Evolutionary conservation across 2,329 filamentous ascomycete species (phyloP).

Genomic region (Dryadomyces sulphureus): DNA sequence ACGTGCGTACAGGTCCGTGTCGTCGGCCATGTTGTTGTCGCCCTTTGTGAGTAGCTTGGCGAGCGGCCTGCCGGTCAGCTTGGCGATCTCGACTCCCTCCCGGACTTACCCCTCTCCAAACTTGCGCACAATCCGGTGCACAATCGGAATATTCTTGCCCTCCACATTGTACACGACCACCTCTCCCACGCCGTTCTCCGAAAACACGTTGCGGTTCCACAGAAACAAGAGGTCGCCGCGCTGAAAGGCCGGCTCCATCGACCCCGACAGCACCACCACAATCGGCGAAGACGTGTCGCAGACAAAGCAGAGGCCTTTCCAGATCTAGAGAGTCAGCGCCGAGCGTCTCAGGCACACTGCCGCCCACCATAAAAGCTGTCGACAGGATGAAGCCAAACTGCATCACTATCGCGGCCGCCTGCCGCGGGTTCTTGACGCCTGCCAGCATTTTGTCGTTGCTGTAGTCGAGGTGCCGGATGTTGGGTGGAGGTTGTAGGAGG

Average conservation of each 20-base stretch:
- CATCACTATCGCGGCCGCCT: slow-evolving; percentile 66
- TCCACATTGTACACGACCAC: slow-evolving; percentile 63
- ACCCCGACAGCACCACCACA: slow-evolving; percentile 71
- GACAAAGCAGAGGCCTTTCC: slow-evolving; percentile 74
- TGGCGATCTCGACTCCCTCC: background rate
- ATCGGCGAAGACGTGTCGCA: slow-evolving; percentile 65
- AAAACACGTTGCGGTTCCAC: slow-evolving; percentile 55
- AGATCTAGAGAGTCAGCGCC: slow-evolving; percentile 35
- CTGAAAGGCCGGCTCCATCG: slow-evolving; percentile 73
- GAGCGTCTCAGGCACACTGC: too few species aligned
- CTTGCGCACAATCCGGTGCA: slow-evolving; percentile 76
- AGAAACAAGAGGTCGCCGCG: slow-evolving; percentile 62
- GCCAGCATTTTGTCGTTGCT: slow-evolving; percentile 53
- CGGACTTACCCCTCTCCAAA: slow-evolving; percentile 43
- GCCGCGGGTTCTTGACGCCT: slow-evolving; percentile 58
- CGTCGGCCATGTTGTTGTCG: slow-evolving; percentile 89
- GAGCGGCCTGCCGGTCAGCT: slow-evolving; percentile 23
- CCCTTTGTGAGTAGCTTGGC: slow-evolving; percentile 87
- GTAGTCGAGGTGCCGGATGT: background rate
- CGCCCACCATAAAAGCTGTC: slow-evolving; percentile 75
- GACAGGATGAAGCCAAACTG: slow-evolving; percentile 86
- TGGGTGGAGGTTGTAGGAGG: too few species aligned
- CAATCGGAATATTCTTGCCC: slow-evolving; percentile 94
- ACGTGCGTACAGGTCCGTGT: slow-evolving; percentile 68
- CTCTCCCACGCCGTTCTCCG: slow-evolving; percentile 34